phyloP scores from a whole-genome alignment of 78 protist species.

The Dictyostelium purpureum region DNA sequence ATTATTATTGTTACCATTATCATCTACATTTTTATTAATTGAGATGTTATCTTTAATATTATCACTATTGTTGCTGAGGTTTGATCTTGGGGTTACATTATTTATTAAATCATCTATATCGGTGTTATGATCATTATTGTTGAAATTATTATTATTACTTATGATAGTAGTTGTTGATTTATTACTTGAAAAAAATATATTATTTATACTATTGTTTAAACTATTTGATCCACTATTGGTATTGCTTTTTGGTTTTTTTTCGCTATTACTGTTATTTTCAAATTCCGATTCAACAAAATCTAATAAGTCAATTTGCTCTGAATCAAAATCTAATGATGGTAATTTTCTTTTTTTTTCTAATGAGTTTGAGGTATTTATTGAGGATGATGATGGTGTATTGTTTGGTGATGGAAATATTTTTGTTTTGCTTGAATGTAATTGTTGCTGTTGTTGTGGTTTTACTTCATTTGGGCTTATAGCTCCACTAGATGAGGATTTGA shows the following conservation, averaged over 20 bases:
- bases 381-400: background rate
- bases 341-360: conserved; percentile 13
- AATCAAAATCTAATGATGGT: background rate
- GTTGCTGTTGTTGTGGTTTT: background rate
- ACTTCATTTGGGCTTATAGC: background rate
- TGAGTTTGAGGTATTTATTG: background rate
- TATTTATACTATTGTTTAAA: background rate
- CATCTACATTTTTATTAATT: background rate
- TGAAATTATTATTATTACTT: background rate
- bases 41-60: background rate
- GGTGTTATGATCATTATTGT: background rate
- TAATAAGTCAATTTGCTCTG: background rate
- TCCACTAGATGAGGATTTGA: background rate
- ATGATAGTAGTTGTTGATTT: background rate
- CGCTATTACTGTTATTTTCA: background rate
- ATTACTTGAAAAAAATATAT: background rate
- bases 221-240: background rate
- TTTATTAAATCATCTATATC: background rate
- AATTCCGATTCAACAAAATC: background rate
- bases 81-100: background rate
- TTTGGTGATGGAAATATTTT: background rate
- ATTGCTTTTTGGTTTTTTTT: background rate
- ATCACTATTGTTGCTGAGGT: background rate
- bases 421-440: background rate
- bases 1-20: background rate